Conservation (phyloP, 768 basidiomycete genomes). For the Suillus tomentosus region DNA sequence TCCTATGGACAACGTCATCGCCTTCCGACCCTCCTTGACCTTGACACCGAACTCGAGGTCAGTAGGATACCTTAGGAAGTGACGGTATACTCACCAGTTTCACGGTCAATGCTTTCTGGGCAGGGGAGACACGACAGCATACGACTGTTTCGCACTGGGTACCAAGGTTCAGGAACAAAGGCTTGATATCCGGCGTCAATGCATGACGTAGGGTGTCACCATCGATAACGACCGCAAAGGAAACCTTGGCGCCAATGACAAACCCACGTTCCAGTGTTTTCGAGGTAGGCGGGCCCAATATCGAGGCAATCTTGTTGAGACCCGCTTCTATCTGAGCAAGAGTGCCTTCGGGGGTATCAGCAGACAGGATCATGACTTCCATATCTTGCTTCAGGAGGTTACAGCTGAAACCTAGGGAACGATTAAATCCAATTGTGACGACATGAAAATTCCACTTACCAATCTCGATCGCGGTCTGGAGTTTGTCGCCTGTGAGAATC, state of each 20-base stretch:
- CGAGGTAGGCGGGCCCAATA: constrained; percentile 73
- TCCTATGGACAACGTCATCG: constrained; percentile 96
- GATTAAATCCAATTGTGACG: constrained; percentile 1
- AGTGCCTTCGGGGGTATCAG: constrained; percentile 72
- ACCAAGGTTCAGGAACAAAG: constrained; percentile 85
- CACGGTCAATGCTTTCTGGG: constrained; percentile 97
- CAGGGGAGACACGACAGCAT: constrained; percentile 96
- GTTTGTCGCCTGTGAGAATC: constrained; percentile 97
- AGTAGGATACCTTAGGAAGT: constrained; percentile 4
- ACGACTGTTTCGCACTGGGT: constrained; percentile 98
- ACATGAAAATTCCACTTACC: constrained; percentile 38
- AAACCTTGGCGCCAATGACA: constrained; percentile 60
- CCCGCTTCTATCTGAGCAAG: constrained; percentile 89
- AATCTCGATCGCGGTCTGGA: constrained; percentile 98
- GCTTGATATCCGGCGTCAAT: constrained; percentile 73
- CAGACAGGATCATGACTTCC: constrained; percentile 97
- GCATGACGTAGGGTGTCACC: constrained; percentile 90
- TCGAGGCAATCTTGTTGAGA: constrained; percentile 90
- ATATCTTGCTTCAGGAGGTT: constrained; percentile 92
- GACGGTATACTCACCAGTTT: constrained; percentile 62
- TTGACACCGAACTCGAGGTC: constrained; percentile 28
- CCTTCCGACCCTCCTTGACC: constrained; percentile 95
- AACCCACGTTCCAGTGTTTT: constrained; percentile 67
- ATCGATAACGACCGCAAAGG: constrained; percentile 95
- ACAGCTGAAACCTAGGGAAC: constrained; percentile 71